Base-by-base conservation (phyloP, 2,329 filamentous ascomycete species). In the Curvularia eragrostidis region DNA sequence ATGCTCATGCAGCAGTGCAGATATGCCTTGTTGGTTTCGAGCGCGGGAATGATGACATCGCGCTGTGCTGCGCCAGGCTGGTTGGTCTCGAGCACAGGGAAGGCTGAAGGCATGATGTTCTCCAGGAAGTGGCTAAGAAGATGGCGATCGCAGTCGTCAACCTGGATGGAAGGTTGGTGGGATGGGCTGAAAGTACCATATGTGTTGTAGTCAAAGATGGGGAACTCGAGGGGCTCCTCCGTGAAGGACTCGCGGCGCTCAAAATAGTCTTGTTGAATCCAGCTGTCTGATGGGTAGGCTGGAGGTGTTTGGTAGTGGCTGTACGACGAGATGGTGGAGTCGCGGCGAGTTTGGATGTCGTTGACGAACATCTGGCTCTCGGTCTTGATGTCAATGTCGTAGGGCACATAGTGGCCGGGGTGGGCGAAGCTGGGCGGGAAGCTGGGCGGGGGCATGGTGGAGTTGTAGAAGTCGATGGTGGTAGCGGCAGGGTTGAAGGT, bases 1-100 rank as follows among this genome's bases (percentile, higher is more conserved):
- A 96, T 92, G 82, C 92, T 96, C 61, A 99, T 83, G 79, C 94
- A 98, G 81, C 93, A 97, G 82, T 98, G 93, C 30, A 97, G 84
- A 77, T 97, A 99, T 66, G 89, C 90, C 77, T 91, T 93, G 85
- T 98, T 99, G 68, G 86, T 90, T 75, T 96, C 91, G 32, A 99
- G 84, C 7, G 94, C 91, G 4, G 91, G 92, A 15, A 98, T 85
- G 65, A 98, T 89, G 60, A 96, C 85, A 68, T 95, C 90, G 2
- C 91, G 88, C 60, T 89, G 87, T 36, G 92, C 88, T 1, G 89
- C 91, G 38, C 92, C 92, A 68, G 91, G 91, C 75, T 96, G 92
- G 75, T 95, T 96, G 39, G 89, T 88, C 78, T 98, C 93, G 32
- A 97, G 85, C 52, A 98, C 89, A 13, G 95, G 95, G 78, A 97